Evolutionary conservation across 176 grass and related monocot genomes (phyloP).

Genomic region (Musa acuminata): DNA sequence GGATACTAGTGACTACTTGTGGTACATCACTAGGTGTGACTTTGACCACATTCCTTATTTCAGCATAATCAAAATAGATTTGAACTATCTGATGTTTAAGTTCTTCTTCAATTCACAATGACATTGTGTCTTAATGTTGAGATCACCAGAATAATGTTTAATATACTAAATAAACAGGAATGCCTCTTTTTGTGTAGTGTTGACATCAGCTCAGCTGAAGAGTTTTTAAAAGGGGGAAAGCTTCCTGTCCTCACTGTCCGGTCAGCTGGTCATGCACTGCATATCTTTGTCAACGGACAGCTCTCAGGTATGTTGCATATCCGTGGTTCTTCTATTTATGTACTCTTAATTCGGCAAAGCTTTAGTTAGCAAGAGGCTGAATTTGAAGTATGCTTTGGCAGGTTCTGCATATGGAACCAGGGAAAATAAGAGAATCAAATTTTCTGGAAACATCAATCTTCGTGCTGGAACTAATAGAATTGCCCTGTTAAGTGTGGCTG

Average conservation of each 20-base stretch:
- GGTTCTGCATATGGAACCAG: conserved; percentile 85
- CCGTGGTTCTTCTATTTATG: background rate
- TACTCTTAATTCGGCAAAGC: background rate
- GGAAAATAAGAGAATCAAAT: conserved; percentile 72
- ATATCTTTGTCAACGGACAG: conserved; percentile 80
- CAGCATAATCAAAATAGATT: background rate
- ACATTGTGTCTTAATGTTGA: background rate
- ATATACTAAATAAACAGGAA: background rate
- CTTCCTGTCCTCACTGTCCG: conserved; percentile 54
- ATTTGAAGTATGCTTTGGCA: conserved; percentile 11
- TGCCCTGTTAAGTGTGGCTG: conserved; percentile 78
- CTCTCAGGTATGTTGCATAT: conserved; percentile 51
- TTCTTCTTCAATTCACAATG: background rate
- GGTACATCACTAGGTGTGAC: conserved; percentile 82
- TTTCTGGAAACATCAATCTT: conserved; percentile 56
- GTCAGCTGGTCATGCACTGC: conserved; percentile 83
- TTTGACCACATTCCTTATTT: background rate
- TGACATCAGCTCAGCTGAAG: conserved; percentile 65
- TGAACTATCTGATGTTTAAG: background rate
- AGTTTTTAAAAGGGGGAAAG: conserved; percentile 51
- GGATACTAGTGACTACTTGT: conserved; percentile 84
- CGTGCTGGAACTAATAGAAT: conserved; percentile 75
- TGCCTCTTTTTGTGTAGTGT: conserved; percentile 37
- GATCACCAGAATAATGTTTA: background rate
- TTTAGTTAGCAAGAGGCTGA: conserved; percentile 16